Evolutionary conservation across 441 rosid species (phyloP).

Genomic region (Aquilaria agallochum): DNA sequence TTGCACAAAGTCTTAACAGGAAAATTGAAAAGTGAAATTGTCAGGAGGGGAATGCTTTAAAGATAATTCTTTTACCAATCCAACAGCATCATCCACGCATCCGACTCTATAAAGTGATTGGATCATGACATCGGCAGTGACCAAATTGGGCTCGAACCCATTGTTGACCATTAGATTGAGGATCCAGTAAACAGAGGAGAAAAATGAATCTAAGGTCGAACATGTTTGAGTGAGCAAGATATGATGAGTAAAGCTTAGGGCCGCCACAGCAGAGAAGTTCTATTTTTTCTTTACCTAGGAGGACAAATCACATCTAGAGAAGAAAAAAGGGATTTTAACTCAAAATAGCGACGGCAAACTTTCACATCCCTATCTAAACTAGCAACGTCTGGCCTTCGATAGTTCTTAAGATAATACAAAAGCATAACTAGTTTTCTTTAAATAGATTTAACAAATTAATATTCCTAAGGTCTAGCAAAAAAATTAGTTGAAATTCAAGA

Average conservation of each 20-base stretch:
- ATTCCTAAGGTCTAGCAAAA: too few species aligned
- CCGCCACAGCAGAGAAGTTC: too few species aligned
- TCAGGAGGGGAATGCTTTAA: slow-evolving; percentile 60
- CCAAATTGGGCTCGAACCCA: slow-evolving; percentile 41
- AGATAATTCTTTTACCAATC: slow-evolving; percentile 54
- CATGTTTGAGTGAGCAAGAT: slow-evolving; percentile 48
- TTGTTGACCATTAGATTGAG: slow-evolving; percentile 53
- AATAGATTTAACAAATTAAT: too few species aligned
- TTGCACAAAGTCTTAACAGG: slow-evolving; percentile 73
- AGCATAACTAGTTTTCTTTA: too few species aligned
- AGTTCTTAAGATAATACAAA: too few species aligned
- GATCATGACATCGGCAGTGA: slow-evolving; percentile 52
- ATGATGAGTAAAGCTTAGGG: slow-evolving; percentile 34
- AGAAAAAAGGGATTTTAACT: too few species aligned
- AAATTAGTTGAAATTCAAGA: too few species aligned
- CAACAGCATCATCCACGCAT: slow-evolving; percentile 47
- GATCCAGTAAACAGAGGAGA: slow-evolving; percentile 35
- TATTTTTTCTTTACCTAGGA: too few species aligned
- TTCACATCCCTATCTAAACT: too few species aligned
- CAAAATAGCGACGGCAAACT: too few species aligned
- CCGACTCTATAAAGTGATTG: slow-evolving; percentile 57
- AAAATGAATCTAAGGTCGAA: slow-evolving; percentile 28
- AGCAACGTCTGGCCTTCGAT: too few species aligned
- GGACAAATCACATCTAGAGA: too few species aligned
- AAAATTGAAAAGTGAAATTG: slow-evolving; percentile 61